Evolutionary conservation across 331 rosid species (phyloP).

Genomic region (Prunus yedoensis): DNA sequence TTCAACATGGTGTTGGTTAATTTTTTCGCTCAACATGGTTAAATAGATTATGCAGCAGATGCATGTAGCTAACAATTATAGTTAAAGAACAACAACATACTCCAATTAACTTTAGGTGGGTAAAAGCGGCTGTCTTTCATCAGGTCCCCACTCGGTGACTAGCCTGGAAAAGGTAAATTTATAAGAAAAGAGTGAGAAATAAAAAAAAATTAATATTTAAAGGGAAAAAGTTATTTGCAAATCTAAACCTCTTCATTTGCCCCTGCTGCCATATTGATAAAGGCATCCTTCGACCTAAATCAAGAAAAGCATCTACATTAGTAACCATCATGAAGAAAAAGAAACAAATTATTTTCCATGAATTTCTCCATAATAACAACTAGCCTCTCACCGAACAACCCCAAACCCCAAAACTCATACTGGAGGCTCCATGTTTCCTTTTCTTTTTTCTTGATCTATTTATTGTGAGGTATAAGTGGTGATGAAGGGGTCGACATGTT

Average conservation of each 20-base stretch:
- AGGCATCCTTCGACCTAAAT: conserved; percentile 75
- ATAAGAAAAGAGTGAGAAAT: conserved; percentile 15
- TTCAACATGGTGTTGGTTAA: background rate
- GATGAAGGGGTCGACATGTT: background rate
- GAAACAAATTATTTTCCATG: background rate
- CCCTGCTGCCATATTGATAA: conserved; percentile 79
- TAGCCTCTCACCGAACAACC: background rate
- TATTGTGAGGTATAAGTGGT: background rate
- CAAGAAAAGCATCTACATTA: background rate
- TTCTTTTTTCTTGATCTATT: background rate
- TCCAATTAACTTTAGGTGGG: conserved; percentile 50
- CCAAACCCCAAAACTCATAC: background rate
- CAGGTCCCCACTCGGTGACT: conserved; percentile 63
- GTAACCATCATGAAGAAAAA: conserved; percentile 10
- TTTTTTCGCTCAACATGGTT: background rate
- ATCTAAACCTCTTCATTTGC: conserved; percentile 83
- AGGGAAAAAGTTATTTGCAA: conserved; percentile 22
- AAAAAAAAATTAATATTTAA: background rate
- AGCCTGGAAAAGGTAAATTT: conserved; percentile 47
- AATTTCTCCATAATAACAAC: background rate
- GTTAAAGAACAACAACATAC: conserved; percentile 37
- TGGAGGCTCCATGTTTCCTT: background rate
- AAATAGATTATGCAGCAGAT: background rate
- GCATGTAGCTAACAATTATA: conserved; percentile 14
- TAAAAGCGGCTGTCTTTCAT: conserved; percentile 87